Conservation (phyloP, 1,284 basidiomycete genomes). For the Puccinia polysora region DNA sequence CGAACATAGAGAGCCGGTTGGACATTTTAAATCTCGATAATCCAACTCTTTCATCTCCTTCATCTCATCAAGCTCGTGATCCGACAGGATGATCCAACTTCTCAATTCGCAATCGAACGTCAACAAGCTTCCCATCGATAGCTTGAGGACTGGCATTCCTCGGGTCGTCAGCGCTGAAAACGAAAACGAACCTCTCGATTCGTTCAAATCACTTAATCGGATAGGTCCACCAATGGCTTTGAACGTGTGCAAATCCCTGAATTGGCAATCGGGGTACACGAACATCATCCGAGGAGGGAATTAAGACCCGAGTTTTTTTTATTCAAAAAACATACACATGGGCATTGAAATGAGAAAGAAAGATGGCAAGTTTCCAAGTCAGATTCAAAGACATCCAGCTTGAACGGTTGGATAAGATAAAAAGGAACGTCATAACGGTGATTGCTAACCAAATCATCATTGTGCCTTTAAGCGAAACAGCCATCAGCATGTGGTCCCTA, state of each 20-base stretch:
- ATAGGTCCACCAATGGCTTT: constrained; percentile 63
- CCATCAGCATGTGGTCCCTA: constrained; percentile 62
- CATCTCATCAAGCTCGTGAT: not conserved
- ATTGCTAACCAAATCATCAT: constrained; percentile 66
- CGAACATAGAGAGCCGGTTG: not conserved
- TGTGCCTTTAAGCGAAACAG: constrained; percentile 67
- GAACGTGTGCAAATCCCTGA: constrained; percentile 68
- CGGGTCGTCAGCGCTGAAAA: constrained; percentile 67
- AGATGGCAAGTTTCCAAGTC: constrained; percentile 49
- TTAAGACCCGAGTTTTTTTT: no score
- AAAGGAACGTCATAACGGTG: constrained; percentile 46
- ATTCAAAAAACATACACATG: no score
- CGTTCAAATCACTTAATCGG: constrained; percentile 63
- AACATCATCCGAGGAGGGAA: no score
- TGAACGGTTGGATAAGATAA: not conserved
- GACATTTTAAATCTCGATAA: not conserved
- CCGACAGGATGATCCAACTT: constrained; percentile 31
- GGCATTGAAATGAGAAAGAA: no score
- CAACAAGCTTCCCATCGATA: constrained; percentile 68
- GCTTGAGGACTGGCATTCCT: constrained; percentile 69
- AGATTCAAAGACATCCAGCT: constrained; percentile 8
- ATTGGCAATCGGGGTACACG: not conserved
- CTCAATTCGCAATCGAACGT: constrained; percentile 62
- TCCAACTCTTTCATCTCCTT: not conserved
- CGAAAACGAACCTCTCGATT: constrained; percentile 59